Conservation (phyloP, 2,329 filamentous ascomycete genomes). For the Xylariaceae sp. region DNA sequence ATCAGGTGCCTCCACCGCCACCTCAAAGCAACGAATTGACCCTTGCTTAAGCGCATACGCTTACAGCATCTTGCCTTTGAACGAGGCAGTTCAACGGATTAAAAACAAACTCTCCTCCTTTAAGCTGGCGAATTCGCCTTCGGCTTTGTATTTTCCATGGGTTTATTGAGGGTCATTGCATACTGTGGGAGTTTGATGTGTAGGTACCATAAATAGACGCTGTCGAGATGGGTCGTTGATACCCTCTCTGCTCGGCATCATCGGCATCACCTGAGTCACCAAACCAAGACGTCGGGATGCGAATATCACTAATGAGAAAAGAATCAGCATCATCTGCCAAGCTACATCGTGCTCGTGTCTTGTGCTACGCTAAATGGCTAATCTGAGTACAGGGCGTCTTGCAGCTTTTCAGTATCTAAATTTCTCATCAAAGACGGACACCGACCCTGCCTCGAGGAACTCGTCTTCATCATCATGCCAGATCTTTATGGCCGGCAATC, state of each 20-base stretch:
- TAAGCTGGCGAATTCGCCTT: conserved; percentile 11
- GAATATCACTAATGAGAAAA: conserved; percentile 26
- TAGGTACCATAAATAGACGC: conserved; percentile 27
- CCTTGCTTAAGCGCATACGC: conserved; percentile 28
- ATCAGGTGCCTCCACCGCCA: conserved; percentile 30
- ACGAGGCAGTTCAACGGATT: conserved; percentile 4
- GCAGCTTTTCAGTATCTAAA: conserved; percentile 1
- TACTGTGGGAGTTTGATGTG: conserved; percentile 24
- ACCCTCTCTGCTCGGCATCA: conserved; percentile 15
- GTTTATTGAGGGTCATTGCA: conserved; percentile 23
- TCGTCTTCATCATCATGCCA: conserved; percentile 42
- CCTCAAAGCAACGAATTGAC: conserved; percentile 32
- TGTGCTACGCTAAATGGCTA: conserved; percentile 8
- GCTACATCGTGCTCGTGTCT: not conserved
- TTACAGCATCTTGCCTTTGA: conserved; percentile 12
- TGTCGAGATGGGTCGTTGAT: conserved; percentile 16
- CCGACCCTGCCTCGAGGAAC: not conserved
- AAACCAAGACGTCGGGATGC: conserved; percentile 18
- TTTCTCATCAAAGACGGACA: conserved; percentile 9
- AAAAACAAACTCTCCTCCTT: conserved; percentile 29
- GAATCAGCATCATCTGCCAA: conserved; percentile 12
- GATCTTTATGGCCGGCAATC: conserved; percentile 51
- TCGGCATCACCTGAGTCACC: conserved; percentile 2
- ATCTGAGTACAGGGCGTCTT: conserved; percentile 1
- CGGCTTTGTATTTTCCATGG: conserved; percentile 28